Evolutionary conservation across 2,329 filamentous ascomycete genomes (phyloP).

Genomic region (Talaromyces sp.): DNA sequence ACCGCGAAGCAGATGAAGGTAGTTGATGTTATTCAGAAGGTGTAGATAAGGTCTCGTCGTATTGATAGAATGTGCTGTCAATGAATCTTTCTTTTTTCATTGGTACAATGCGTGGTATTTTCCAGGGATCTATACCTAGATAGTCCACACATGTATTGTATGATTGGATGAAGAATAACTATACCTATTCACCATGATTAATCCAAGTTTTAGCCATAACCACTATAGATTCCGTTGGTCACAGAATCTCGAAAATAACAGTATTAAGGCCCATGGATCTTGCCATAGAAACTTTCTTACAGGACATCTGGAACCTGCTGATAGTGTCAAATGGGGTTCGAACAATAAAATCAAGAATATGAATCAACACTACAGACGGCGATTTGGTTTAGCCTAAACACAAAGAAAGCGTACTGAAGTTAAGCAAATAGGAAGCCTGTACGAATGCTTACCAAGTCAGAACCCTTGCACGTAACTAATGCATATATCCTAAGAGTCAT

Average conservation of each 20-base stretch:
- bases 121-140: not conserved
- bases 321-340: no score
- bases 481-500: not conserved
- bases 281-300: no score
- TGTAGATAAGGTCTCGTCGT: not conserved
- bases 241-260: no score
- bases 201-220: no score
- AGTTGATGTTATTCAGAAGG: conserved; percentile 21
- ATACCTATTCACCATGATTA: no score
- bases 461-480: not conserved
- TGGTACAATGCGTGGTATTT: not conserved
- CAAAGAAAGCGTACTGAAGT: not conserved
- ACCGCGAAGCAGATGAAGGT: conserved; percentile 20
- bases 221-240: no score
- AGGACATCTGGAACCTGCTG: no score
- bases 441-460: not conserved
- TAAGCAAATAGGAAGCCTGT: not conserved
- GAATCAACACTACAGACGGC: not conserved
- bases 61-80: not conserved
- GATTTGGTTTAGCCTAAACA: not conserved
- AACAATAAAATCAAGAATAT: not conserved
- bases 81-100: not conserved
- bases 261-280: no score
- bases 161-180: no score
- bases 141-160: no score